phyloP scores from a whole-genome alignment of 768 basidiomycete genomes.

The Boletus vinaceobasis region DNA sequence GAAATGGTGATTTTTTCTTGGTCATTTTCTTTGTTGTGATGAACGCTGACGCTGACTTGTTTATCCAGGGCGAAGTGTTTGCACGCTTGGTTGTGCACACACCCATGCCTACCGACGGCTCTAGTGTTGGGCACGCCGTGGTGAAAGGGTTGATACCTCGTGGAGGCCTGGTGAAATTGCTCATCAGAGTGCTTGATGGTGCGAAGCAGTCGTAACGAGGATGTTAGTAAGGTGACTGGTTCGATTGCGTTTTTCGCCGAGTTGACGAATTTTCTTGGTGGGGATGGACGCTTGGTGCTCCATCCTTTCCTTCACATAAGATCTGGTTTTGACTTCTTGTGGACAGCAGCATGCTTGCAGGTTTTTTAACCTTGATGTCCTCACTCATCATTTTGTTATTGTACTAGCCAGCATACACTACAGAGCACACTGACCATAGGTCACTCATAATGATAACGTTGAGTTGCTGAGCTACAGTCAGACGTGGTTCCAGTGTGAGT shows the following conservation, averaged over 20 bases:
- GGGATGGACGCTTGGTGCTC: not conserved
- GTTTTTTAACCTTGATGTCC: not conserved
- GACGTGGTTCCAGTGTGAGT: constrained; percentile 7
- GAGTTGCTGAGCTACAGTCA: not conserved
- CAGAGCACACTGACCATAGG: not conserved
- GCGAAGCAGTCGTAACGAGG: constrained; percentile 7
- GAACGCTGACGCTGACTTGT: not conserved
- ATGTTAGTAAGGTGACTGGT: not conserved
- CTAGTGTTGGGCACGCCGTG: constrained; percentile 1
- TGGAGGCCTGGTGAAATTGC: constrained; percentile 22
- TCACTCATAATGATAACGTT: not conserved
- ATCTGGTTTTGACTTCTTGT: not conserved
- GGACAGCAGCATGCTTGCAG: not conserved
- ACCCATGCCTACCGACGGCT: not conserved
- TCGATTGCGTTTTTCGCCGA: not conserved
- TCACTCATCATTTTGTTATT: not conserved
- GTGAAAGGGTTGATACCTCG: constrained; percentile 20
- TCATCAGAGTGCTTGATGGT: constrained; percentile 17
- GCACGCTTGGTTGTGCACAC: constrained; percentile 69
- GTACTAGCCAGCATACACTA: not conserved
- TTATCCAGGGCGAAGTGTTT: constrained; percentile 68
- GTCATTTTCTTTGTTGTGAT: too few species aligned
- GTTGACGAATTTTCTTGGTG: not conserved
- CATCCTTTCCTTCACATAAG: not conserved
- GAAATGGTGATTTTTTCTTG: constrained; percentile 57